Percentiles rank a stretch among this genome's conserved stretches.
These are phyloP conservation scores for Lepidopterella palustris DNA, from an alignment of 495 filamentous ascomycete genomes.

Conservation along the genomic window DNA sequence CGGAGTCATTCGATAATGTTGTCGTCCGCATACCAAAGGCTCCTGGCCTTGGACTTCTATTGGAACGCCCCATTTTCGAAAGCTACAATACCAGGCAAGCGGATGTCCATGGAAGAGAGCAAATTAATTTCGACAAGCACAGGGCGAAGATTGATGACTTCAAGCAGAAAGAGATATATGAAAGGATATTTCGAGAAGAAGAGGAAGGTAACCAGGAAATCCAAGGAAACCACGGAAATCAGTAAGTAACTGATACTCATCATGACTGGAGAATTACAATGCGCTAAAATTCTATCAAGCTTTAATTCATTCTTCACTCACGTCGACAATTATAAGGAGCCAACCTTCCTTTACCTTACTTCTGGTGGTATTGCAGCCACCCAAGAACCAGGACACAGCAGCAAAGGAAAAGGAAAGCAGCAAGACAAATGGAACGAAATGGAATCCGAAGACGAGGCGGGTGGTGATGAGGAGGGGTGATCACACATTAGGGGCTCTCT, in stretches of 20 bases:
- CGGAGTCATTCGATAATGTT: constrained; percentile 52
- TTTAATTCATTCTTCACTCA: constrained; percentile 81
- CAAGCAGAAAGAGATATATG: constrained; percentile 89
- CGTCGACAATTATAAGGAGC: constrained; percentile 66
- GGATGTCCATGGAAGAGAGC: constrained; percentile 47
- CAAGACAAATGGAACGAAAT: constrained; percentile 16
- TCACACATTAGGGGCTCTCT: too few relatives aligned
- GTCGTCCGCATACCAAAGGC: constrained; percentile 90
- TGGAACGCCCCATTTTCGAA: constrained; percentile 87
- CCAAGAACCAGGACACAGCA: neutral
- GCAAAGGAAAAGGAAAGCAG: constrained; percentile 11
- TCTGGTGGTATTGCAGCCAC: constrained; percentile 26
- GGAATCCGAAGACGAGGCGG: constrained; percentile 21
- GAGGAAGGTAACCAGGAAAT: constrained; percentile 56
- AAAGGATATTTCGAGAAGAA: constrained; percentile 83
- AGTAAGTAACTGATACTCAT: constrained; percentile 12
- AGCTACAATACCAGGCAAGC: constrained; percentile 64
- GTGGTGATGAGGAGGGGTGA: constrained; percentile 16
- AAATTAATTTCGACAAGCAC: constrained; percentile 71
- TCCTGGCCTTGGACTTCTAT: constrained; percentile 75
- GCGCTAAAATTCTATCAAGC: constrained; percentile 36
- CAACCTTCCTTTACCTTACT: constrained; percentile 72
- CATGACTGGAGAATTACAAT: constrained; percentile 8
- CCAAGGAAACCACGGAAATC: constrained; percentile 65
- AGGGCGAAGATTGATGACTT: constrained; percentile 76